These are phyloP conservation scores for Rugonectria rugulosa DNA, from an alignment of 2,329 filamentous ascomycete genomes.

Conservation along the genomic window DNA sequence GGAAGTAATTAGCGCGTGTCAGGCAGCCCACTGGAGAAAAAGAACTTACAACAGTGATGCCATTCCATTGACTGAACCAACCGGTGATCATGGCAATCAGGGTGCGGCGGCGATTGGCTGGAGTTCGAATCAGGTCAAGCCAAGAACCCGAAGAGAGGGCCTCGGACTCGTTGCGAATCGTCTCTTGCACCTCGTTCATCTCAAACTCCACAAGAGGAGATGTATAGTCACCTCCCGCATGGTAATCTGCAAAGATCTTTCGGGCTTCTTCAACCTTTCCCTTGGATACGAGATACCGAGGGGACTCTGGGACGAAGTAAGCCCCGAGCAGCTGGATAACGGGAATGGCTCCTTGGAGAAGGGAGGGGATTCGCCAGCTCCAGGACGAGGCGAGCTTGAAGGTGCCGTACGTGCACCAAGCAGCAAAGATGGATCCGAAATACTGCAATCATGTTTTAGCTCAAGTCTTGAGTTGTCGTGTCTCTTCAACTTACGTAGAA, in stretches of 20 bases:
- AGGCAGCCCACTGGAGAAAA: too few species aligned
- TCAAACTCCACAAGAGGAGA: slow-evolving; percentile 1
- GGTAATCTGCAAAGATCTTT: neutral
- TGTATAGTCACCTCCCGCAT: slow-evolving; percentile 2
- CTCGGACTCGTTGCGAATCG: neutral
- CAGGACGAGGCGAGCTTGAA: neutral
- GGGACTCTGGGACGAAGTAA: neutral
- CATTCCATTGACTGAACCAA: slow-evolving; percentile 21
- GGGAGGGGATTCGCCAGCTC: slow-evolving; percentile 1
- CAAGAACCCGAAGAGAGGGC: neutral
- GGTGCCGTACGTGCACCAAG: neutral
- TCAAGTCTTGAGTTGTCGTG: neutral
- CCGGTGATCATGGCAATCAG: slow-evolving; percentile 14
- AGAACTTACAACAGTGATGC: slow-evolving; percentile 9
- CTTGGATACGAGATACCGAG: neutral
- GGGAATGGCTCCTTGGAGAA: neutral
- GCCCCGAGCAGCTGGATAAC: neutral
- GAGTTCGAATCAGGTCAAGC: slow-evolving; percentile 11
- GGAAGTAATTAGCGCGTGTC: neutral
- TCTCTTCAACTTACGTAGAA: slow-evolving; percentile 28
- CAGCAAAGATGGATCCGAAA: neutral
- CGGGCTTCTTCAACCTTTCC: neutral
- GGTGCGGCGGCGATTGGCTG: slow-evolving; percentile 16
- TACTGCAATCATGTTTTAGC: neutral
- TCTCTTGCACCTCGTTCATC: neutral